Evolutionary conservation across 208 protist genomes (phyloP), one percentile per base, ranked within the genome.

Genomic region (Trypanosoma mega): DNA sequence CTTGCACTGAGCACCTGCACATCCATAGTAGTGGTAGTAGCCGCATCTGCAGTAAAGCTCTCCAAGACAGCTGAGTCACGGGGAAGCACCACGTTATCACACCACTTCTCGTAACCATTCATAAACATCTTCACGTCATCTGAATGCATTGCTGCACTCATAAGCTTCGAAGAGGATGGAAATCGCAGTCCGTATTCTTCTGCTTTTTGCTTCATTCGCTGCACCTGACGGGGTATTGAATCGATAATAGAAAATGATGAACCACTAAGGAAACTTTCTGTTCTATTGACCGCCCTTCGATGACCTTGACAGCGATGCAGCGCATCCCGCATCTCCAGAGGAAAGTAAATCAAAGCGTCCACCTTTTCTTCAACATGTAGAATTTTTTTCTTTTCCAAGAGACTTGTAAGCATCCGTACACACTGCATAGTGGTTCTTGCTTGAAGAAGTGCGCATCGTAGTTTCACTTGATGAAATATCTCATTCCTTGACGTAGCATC

Each of bases 361-460:
- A 61, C 26, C 1, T 16, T 31, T 9, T n/a, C 18, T 0, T 5
- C 39, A n/a, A 26, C n/a, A 14, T 26, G 29, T 37, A 29, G 23
- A 27, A 27, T 12, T 14, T 27, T 9, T 5, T 6, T 5, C 6
- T 14, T n/a, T 16, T 14, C 8, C 27, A 31, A 63, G 18, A 44
- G 31, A 23, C 20, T 24, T 6, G 29, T 14, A 51, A 63, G 43
- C 14, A 36, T 21, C 3, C 2, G 23, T n/a, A 1, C 9, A 50
- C 55, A 61, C 14, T n/a, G n/a, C 12, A 43, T 26, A 6, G 51
- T 0, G 27, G 9, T n/a, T 21, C 14, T 30, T 24, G 26, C n/a
- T 30, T 39, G 36, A 27, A 37, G 6, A n/a, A 61, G 29, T 50
- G 41, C 55, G 34, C 55, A 61, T n/a, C 37, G 55, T 12, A 61